phyloP scores from a whole-genome alignment of 2,329 filamentous ascomycete species.

The Botryotinia convoluta region DNA sequence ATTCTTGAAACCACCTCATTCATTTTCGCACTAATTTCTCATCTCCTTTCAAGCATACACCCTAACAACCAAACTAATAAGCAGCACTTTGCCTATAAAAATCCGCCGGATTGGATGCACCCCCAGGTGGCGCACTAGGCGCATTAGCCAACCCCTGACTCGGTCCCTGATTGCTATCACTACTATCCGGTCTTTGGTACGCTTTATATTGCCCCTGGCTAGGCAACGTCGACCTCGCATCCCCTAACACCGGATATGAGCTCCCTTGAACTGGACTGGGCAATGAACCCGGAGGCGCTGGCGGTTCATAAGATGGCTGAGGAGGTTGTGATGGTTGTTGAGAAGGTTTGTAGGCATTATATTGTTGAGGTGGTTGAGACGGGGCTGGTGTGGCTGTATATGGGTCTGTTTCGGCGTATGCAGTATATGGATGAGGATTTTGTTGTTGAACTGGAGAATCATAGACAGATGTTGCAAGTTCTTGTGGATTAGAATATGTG shows the following conservation, averaged over 20 bases:
- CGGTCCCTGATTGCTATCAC: constrained; percentile 28
- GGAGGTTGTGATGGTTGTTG: constrained; percentile 27
- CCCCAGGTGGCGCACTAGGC: constrained; percentile 46
- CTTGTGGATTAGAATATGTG: constrained; percentile 70
- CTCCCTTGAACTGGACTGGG: constrained; percentile 32
- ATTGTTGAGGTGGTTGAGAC: constrained; percentile 29
- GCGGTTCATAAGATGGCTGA: constrained; percentile 31
- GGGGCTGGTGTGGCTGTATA: constrained; percentile 30
- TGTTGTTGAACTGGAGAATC: constrained; percentile 63
- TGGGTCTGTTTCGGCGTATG: constrained; percentile 34
- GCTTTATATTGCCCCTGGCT: constrained; percentile 56
- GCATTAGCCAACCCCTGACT: constrained; percentile 37
- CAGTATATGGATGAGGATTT: constrained; percentile 40
- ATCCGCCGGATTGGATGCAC: constrained; percentile 41
- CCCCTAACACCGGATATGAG: constrained; percentile 37
- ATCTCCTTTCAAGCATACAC: neutral
- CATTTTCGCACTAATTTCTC: neutral
- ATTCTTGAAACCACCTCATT: neutral
- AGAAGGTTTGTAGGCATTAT: constrained; percentile 34
- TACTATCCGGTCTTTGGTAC: constrained; percentile 42
- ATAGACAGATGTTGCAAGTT: constrained; percentile 74
- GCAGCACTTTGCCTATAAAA: constrained; percentile 52
- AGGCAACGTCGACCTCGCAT: constrained; percentile 51
- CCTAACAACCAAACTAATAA: constrained; percentile 28
- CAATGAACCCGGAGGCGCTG: constrained; percentile 33